Conservation (phyloP, 768 basidiomycete species). For the Auriculariales sp. region DNA sequence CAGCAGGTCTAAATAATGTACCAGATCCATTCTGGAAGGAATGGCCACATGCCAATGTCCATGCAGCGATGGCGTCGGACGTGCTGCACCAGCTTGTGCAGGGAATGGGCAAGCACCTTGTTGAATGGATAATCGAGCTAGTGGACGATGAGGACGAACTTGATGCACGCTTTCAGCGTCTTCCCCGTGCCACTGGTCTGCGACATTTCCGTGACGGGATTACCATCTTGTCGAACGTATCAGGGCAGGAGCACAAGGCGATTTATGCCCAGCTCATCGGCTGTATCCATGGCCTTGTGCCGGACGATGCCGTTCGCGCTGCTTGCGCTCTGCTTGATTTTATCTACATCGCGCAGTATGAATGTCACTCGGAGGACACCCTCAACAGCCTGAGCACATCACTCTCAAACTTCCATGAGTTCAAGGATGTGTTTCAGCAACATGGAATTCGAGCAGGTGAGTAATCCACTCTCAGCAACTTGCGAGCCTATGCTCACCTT, state of each 20-base stretch:
- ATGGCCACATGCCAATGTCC: constrained; percentile 17
- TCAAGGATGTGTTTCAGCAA: constrained; percentile 22
- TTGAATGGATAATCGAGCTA: constrained; percentile 16
- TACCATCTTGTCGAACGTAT: constrained; percentile 15
- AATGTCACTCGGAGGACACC: constrained; percentile 16
- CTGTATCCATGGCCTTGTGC: not conserved
- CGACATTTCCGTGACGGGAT: constrained; percentile 23
- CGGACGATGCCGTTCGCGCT: constrained; percentile 7
- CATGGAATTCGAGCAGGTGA: constrained; percentile 15
- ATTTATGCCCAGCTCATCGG: constrained; percentile 10
- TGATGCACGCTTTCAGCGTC: constrained; percentile 17
- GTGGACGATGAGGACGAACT: constrained; percentile 18
- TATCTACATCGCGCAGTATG: constrained; percentile 22
- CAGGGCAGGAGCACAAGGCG: constrained; percentile 21
- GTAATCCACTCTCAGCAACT: constrained; percentile 4
- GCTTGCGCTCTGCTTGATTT: constrained; percentile 22
- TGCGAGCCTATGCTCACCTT: not conserved
- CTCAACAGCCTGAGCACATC: constrained; percentile 15
- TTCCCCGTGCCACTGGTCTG: constrained; percentile 22
- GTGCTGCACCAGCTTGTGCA: constrained; percentile 22
- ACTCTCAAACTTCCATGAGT: constrained; percentile 20
- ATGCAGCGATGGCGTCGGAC: constrained; percentile 16
- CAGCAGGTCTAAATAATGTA: not conserved
- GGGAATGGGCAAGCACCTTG: constrained; percentile 21
- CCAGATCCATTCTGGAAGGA: constrained; percentile 14